phyloP scores from a whole-genome alignment of 306 rosid genomes.

The Dryas drummondii region DNA sequence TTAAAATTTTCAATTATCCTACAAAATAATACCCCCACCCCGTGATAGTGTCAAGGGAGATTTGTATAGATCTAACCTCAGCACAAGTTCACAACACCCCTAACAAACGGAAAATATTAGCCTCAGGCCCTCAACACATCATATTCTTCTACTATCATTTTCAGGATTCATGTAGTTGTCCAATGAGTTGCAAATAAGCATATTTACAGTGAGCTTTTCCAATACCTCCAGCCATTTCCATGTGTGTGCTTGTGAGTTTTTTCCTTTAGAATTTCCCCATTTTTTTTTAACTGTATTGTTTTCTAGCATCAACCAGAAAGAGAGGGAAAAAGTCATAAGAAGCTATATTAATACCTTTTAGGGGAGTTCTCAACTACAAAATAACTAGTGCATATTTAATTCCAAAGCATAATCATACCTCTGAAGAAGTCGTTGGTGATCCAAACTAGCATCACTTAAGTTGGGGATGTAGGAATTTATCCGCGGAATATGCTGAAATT shows the following conservation, averaged over 20 bases:
- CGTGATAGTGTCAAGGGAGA: neutral
- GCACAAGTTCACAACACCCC: too few relatives aligned
- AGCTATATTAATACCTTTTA: neutral
- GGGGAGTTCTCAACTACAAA: neutral
- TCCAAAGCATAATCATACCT: constrained; percentile 47
- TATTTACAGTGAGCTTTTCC: neutral
- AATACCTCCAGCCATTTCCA: neutral
- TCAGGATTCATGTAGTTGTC: neutral
- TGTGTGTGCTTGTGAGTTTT: neutral
- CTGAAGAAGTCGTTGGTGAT: constrained; percentile 79
- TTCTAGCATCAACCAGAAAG: neutral
- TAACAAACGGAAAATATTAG: neutral
- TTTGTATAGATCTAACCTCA: too few relatives aligned
- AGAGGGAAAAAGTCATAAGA: neutral
- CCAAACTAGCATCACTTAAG: constrained; percentile 70
- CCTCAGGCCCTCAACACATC: neutral
- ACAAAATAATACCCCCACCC: neutral
- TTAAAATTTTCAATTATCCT: too few relatives aligned
- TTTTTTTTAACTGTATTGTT: neutral
- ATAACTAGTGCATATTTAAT: constrained; percentile 5
- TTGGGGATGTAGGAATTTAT: constrained; percentile 76
- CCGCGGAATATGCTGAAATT: constrained; percentile 78
- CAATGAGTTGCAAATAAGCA: neutral
- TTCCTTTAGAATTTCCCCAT: neutral
- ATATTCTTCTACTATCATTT: neutral